These are phyloP conservation scores for Barnettozyma botsteinii DNA, from an alignment of 805 yeast species.

Conservation along the genomic window DNA sequence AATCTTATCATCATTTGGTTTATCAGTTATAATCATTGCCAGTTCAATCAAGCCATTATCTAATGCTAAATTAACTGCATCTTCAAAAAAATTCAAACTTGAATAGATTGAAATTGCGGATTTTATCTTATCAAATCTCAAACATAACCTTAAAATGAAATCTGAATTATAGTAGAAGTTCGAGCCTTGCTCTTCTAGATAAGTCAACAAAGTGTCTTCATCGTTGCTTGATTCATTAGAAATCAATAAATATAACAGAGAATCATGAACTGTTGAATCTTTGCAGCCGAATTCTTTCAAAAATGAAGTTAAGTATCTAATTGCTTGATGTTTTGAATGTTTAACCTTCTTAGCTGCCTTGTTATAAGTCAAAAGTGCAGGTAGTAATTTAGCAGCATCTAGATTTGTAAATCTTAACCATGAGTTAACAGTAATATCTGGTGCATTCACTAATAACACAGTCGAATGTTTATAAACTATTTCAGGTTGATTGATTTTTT, in stretches of 20 bases:
- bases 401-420: slow-evolving; percentile 63
- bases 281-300: slow-evolving; percentile 39
- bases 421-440: slow-evolving; percentile 63
- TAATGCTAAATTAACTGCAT: slow-evolving; percentile 74
- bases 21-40: slow-evolving; percentile 54
- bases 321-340: slow-evolving; percentile 51
- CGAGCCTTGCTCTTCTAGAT: slow-evolving; percentile 38
- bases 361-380: slow-evolving; percentile 69
- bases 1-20: slow-evolving; percentile 42
- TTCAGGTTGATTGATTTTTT: slow-evolving; percentile 40
- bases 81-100: slow-evolving; percentile 62
- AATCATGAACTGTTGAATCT: slow-evolving; percentile 56
- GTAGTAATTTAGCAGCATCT: slow-evolving; percentile 61
- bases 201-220: slow-evolving; percentile 44
- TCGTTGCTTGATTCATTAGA: slow-evolving; percentile 27
- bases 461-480: slow-evolving; percentile 65
- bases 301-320: slow-evolving; percentile 55
- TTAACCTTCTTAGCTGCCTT: slow-evolving; percentile 37
- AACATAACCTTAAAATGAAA: slow-evolving; percentile 68
- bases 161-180: slow-evolving; percentile 57
- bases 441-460: slow-evolving; percentile 59
- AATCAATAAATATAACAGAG: slow-evolving; percentile 62
- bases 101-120: slow-evolving; percentile 75
- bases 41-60: slow-evolving; percentile 50
- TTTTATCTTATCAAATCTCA: slow-evolving; percentile 48